These are phyloP conservation scores for Gautieria morchelliformis DNA, from an alignment of 768 basidiomycete genomes.

Conservation along the genomic window DNA sequence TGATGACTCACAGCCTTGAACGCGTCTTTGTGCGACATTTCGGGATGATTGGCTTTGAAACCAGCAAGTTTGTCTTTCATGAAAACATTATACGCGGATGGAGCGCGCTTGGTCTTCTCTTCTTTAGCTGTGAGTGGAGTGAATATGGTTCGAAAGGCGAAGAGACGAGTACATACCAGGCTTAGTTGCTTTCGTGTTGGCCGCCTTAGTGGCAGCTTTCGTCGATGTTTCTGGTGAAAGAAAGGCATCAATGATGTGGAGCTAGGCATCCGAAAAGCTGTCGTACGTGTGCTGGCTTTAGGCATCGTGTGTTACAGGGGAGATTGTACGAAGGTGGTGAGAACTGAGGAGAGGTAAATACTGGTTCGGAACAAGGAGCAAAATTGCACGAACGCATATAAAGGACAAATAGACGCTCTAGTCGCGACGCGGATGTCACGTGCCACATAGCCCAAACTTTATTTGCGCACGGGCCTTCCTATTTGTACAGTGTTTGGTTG, in stretches of 20 bases:
- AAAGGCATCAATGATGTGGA: not conserved
- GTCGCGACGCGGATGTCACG: too few species aligned
- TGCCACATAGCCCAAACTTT: too few species aligned
- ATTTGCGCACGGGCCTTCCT: too few species aligned
- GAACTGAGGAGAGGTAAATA: too few species aligned
- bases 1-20: slow-evolving; percentile 30
- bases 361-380: too few species aligned
- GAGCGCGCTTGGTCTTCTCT: slow-evolving; percentile 48
- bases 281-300: too few species aligned
- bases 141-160: not conserved
- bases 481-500: too few species aligned
- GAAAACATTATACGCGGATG: slow-evolving; percentile 49
- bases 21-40: slow-evolving; percentile 39
- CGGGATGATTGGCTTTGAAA: slow-evolving; percentile 47
- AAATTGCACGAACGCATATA: too few species aligned
- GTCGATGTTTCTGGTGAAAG: slow-evolving; percentile 36
- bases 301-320: too few species aligned
- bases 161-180: slow-evolving; percentile 21
- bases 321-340: too few species aligned
- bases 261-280: too few species aligned
- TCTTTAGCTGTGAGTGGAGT: slow-evolving; percentile 21
- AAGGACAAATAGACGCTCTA: too few species aligned
- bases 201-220: slow-evolving; percentile 47
- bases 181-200: slow-evolving; percentile 35
- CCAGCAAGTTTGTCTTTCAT: slow-evolving; percentile 46